Evolutionary conservation across 257 asterid genomes (phyloP), one percentile per base, ranked within the genome.

Genomic region (Phtheirospermum japonicum): DNA sequence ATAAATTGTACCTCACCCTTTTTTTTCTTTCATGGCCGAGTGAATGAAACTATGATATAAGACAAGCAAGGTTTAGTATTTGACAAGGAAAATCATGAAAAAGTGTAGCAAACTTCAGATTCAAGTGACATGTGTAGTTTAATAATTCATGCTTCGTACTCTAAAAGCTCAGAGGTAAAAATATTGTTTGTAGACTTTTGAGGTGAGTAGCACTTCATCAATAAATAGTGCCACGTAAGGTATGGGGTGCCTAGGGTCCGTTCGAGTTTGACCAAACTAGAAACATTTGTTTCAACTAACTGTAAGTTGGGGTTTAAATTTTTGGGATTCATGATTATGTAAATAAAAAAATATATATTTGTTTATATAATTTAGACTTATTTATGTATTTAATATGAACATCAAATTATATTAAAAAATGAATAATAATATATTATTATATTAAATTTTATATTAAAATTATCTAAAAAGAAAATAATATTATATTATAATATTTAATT

Each of bases 211-310:
- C 34, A 39, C 34, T 23, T 19, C 30, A 26, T 8, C 12, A 39
- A 28, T 36, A 68, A 18, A 33, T 18, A 4, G 57, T 56, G 65
- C 65, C 71, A 57, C 50, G 59, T 64, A 37, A 4, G 49, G 4
- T 20, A 7, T 4, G 37, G 60, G 52, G 5, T 23, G 39, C 65
- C 31, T 57, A 46, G 71, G 59, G 16, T 57, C n/a, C n/a, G n/a
- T n/a, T 66, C 71, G 64, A 43, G 37, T 66, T 66, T 67, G 65
- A 67, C 65, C 51, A 8, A 57, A 57, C 2, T 30, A 18, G 7
- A 43, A 26, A 4, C 4, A 33, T 11, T 5, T n/a, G n/a, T n/a
- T n/a, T n/a, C n/a, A n/a, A n/a, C n/a, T n/a, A n/a, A n/a, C n/a
- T n/a, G n/a, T n/a, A n/a, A n/a, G n/a, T n/a, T n/a, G n/a, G n/a